Percentiles rank a stretch among this genome's conserved stretches.
Conservation (phyloP, 352 stramenopile genomes). For the Globisporangium irregulare region DNA sequence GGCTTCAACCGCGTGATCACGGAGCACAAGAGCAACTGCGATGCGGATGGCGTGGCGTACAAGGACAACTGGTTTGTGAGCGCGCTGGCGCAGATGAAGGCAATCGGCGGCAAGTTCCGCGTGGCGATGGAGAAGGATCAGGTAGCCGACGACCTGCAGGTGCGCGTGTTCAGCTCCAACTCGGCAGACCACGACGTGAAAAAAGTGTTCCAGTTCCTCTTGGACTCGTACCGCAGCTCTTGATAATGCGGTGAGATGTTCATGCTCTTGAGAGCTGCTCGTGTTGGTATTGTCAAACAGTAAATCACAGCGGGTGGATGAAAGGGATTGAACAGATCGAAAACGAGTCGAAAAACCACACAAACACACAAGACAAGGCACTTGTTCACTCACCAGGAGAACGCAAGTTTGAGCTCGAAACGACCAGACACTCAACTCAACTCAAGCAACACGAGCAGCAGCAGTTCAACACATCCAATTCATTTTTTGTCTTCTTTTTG, state of each 20-base stretch:
- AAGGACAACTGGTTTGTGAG: constrained; percentile 84
- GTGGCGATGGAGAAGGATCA: constrained; percentile 39
- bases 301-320: neutral
- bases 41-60: constrained; percentile 63
- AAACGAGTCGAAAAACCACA: neutral
- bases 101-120: constrained; percentile 56
- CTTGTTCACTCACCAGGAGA: neutral
- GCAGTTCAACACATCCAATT: neutral
- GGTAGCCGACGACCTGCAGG: constrained; percentile 46
- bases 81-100: constrained; percentile 68
- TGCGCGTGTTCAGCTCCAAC: constrained; percentile 48
- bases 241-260: neutral
- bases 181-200: constrained; percentile 64
- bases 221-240: constrained; percentile 63
- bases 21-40: constrained; percentile 77
- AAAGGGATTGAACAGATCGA: neutral
- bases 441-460: neutral
- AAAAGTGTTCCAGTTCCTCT: constrained; percentile 72
- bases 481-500: neutral
- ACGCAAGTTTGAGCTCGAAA: neutral
- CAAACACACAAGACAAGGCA: neutral
- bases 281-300: neutral
- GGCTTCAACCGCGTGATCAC: constrained; percentile 71
- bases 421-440: neutral
- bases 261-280: neutral